Evolutionary conservation across 805 yeast species (phyloP).

Genomic region (Tetrapisispora taiwanensis): DNA sequence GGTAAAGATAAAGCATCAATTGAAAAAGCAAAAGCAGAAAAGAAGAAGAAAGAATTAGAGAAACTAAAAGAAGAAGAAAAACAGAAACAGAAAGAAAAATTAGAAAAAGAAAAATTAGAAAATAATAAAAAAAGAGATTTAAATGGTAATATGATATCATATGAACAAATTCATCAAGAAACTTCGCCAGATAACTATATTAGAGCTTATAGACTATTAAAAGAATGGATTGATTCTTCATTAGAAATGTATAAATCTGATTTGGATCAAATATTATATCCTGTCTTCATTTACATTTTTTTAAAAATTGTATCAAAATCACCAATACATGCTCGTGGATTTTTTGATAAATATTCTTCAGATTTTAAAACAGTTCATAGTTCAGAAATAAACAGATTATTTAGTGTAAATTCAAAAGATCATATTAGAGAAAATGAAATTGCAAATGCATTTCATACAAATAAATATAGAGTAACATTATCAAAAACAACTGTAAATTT

Average conservation of each 20-base stretch:
- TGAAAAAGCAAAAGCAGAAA: not conserved
- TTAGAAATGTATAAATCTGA: slow-evolving; percentile 88
- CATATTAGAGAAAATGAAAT: slow-evolving; percentile 76
- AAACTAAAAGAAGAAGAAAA: not conserved
- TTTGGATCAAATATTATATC: slow-evolving; percentile 72
- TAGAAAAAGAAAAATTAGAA: slow-evolving; percentile 11
- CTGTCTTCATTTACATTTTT: slow-evolving; percentile 84
- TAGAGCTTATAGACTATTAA: slow-evolving; percentile 71
- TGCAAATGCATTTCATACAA: slow-evolving; percentile 62
- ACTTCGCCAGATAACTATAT: slow-evolving; percentile 53
- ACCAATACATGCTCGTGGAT: slow-evolving; percentile 52
- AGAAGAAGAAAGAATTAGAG: not conserved
- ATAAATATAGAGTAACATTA: slow-evolving; percentile 65
- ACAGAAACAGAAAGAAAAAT: not conserved
- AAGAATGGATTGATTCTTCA: slow-evolving; percentile 85
- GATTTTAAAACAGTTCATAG: slow-evolving; percentile 74
- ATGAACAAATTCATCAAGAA: slow-evolving; percentile 15
- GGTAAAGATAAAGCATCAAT: not conserved
- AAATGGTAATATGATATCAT: slow-evolving; percentile 20
- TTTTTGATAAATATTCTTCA: slow-evolving; percentile 60
- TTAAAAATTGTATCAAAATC: slow-evolving; percentile 66
- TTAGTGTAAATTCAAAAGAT: slow-evolving; percentile 66
- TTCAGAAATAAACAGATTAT: slow-evolving; percentile 59
- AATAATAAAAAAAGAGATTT: slow-evolving; percentile 25
- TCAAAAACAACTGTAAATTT: slow-evolving; percentile 80